phyloP scores from a whole-genome alignment of 2,329 filamentous ascomycete species.

The Botryotinia globosa region DNA sequence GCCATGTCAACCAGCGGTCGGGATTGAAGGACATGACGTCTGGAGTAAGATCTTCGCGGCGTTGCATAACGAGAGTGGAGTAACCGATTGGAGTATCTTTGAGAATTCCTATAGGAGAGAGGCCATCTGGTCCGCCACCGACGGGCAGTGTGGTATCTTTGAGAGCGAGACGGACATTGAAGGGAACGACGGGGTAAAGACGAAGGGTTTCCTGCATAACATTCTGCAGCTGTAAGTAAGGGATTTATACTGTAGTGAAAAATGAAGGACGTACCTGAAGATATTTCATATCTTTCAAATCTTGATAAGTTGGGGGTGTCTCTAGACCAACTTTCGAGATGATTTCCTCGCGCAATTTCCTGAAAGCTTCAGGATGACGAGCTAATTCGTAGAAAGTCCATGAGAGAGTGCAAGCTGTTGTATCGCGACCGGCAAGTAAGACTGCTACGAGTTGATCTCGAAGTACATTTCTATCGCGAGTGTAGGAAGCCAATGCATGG shows the following conservation, averaged over 20 bases:
- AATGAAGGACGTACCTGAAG: slow-evolving; percentile 45
- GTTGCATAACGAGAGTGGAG: slow-evolving; percentile 70
- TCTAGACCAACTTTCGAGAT: slow-evolving; percentile 61
- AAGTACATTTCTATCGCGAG: slow-evolving; percentile 66
- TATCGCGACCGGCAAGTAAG: slow-evolving; percentile 82
- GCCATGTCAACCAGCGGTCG: slow-evolving; percentile 63
- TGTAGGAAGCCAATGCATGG: slow-evolving; percentile 79
- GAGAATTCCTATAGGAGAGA: slow-evolving; percentile 60
- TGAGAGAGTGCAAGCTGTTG: slow-evolving; percentile 76
- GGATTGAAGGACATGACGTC: slow-evolving; percentile 55
- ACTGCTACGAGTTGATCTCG: slow-evolving; percentile 83
- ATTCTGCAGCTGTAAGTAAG: slow-evolving; percentile 44
- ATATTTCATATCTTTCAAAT: slow-evolving; percentile 87
- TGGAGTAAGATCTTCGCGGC: slow-evolving; percentile 61
- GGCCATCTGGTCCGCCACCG: slow-evolving; percentile 64
- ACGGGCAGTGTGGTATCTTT: slow-evolving; percentile 71
- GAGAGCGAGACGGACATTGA: slow-evolving; percentile 72
- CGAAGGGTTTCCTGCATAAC: slow-evolving; percentile 75
- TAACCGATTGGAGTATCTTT: slow-evolving; percentile 67
- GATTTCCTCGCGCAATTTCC: slow-evolving; percentile 72
- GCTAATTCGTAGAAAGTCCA: slow-evolving; percentile 83
- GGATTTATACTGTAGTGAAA: neutral
- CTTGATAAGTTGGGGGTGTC: slow-evolving; percentile 65
- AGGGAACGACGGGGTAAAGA: slow-evolving; percentile 74
- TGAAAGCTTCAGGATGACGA: slow-evolving; percentile 63